phyloP scores from a whole-genome alignment of 1,284 basidiomycete genomes.

The Xerocomus minutiporus region DNA sequence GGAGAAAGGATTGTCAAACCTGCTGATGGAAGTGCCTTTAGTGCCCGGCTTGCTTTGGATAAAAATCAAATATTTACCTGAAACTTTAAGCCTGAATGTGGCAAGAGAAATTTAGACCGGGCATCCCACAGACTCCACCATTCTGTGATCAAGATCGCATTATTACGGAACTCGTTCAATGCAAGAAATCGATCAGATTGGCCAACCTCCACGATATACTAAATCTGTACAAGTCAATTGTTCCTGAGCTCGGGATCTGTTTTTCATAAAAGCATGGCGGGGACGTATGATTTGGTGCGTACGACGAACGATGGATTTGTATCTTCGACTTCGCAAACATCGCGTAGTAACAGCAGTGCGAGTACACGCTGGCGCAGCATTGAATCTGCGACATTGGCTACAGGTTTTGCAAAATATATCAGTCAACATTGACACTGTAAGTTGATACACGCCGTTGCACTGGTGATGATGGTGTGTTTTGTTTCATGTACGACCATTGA shows the following conservation, averaged over 20 bases:
- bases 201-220: conserved; percentile 4
- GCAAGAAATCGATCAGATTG: conserved; percentile 20
- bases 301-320: neutral
- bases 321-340: neutral
- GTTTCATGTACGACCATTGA: neutral
- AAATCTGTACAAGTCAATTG: conserved; percentile 8
- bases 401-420: neutral
- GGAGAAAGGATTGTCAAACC: conserved; percentile 28
- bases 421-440: neutral
- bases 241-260: neutral
- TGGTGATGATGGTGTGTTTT: neutral
- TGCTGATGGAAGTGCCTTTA: conserved; percentile 13
- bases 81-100: conserved; percentile 5
- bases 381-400: neutral
- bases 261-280: neutral
- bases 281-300: neutral
- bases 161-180: conserved; percentile 15
- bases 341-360: neutral
- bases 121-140: no score
- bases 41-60: conserved; percentile 6
- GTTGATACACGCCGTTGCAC: neutral
- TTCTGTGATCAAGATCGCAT: conserved; percentile 3
- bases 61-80: conserved; percentile 3
- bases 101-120: conserved; percentile 12
- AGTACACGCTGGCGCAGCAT: neutral